phyloP scores from a whole-genome alignment of 140 eudicot species.

The Bidens hawaiensis region DNA sequence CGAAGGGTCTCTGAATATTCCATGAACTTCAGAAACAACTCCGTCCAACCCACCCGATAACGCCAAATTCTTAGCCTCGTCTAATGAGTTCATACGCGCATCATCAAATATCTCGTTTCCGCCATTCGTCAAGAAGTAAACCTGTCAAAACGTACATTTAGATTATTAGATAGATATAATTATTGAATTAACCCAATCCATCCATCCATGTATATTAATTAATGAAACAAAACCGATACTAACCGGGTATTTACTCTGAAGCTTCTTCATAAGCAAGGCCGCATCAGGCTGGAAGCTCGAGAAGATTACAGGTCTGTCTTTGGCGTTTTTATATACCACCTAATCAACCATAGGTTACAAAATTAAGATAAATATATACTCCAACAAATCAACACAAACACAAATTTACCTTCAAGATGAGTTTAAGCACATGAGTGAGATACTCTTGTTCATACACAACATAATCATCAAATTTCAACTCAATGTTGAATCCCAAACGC shows the following conservation, averaged over 20 bases:
- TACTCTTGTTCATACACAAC: conserved; percentile 53
- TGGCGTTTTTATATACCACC: conserved; percentile 59
- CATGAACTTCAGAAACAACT: conserved; percentile 76
- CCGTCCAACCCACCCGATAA: conserved; percentile 77
- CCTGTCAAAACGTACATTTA: no score
- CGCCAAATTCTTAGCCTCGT: conserved; percentile 64
- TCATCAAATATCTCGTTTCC: no score
- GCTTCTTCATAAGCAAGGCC: no score
- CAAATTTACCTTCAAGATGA: conserved; percentile 46
- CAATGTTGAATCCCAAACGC: conserved; percentile 77
- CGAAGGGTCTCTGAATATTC: conserved; percentile 65
- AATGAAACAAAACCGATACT: neutral
- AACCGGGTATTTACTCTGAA: no score
- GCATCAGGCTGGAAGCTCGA: no score
- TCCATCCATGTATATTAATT: no score
- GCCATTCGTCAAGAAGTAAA: no score
- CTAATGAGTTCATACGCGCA: conserved; percentile 60
- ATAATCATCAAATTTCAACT: conserved; percentile 75
- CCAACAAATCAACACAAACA: neutral
- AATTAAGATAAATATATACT: neutral
- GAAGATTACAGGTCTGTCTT: conserved; percentile 44
- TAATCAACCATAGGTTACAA: conserved; percentile 13
- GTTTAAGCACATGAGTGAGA: conserved; percentile 45
- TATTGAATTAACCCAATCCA: no score
- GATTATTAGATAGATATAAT: no score